Conservation (phyloP, 148 eudicot genomes). For the Simmondsia chinensis region DNA sequence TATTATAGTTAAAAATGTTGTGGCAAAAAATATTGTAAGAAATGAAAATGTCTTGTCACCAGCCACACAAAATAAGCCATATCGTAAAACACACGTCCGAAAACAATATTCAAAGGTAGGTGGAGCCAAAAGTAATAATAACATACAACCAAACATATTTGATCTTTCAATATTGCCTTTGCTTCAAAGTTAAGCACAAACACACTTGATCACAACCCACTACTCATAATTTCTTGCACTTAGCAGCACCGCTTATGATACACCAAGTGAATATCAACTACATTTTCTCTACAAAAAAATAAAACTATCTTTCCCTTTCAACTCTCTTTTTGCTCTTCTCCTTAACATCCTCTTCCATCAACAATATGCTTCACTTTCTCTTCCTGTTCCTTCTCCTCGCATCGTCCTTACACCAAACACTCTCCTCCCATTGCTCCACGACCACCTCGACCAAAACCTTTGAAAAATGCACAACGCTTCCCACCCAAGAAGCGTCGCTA, state of each 20-base stretch:
- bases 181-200: constrained; percentile 53
- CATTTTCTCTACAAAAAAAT: constrained; percentile 11
- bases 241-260: neutral
- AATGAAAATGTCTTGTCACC: too few species aligned
- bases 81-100: too few species aligned
- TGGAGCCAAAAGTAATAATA: too few species aligned
- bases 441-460: constrained; percentile 43
- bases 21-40: too few species aligned
- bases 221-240: neutral
- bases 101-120: too few species aligned
- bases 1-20: too few species aligned
- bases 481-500: constrained; percentile 80
- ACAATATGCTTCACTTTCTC: constrained; percentile 25
- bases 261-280: neutral
- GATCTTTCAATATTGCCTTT: constrained; percentile 11
- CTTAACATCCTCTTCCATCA: constrained; percentile 13
- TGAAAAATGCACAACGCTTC: constrained; percentile 68
- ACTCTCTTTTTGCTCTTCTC: neutral
- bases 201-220: constrained; percentile 2
- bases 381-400: constrained; percentile 13
- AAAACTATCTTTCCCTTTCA: constrained; percentile 2
- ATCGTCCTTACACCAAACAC: constrained; percentile 7
- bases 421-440: constrained; percentile 59
- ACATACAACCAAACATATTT: neutral
- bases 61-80: too few species aligned